Conservation (phyloP, 768 basidiomycete species). For the Kwoniella bestiolae region DNA sequence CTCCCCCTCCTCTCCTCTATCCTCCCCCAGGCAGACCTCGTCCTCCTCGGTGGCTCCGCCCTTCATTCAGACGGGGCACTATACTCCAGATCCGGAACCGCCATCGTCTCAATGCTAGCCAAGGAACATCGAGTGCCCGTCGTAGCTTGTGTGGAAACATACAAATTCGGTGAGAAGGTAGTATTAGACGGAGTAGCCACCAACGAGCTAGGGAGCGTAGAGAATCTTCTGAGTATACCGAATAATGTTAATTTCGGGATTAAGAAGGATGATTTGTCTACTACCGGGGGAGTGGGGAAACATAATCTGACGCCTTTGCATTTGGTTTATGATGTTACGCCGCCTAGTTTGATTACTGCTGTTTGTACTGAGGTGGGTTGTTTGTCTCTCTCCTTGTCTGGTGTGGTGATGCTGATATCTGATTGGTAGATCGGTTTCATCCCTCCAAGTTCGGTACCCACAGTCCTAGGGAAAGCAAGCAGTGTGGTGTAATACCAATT, state of each 20-base stretch:
- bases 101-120: constrained; percentile 94
- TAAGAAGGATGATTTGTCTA: constrained; percentile 4
- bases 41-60: constrained; percentile 91
- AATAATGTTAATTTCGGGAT: constrained; percentile 23
- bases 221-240: constrained; percentile 24
- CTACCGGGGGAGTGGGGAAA: constrained; percentile 9
- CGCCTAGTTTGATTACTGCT: constrained; percentile 87
- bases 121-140: constrained; percentile 87
- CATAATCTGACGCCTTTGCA: constrained; percentile 71
- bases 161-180: constrained; percentile 93
- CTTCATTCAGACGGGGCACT: constrained; percentile 93
- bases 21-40: constrained; percentile 78
- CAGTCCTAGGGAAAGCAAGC: constrained; percentile 52
- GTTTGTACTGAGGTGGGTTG: constrained; percentile 82
- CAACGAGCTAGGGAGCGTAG: constrained; percentile 80
- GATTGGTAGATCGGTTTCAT: constrained; percentile 71
- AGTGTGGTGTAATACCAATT: constrained; percentile 23
- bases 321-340: constrained; percentile 92
- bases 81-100: constrained; percentile 91
- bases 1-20: constrained; percentile 67
- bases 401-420: not conserved
- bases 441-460: constrained; percentile 79
- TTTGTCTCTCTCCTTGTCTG: not conserved
- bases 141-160: constrained; percentile 96
- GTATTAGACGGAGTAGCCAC: constrained; percentile 92